Evolutionary conservation across 192 early-diverging fungal species (phyloP).

Genomic region (Gaertneriomyces semiglobifer): DNA sequence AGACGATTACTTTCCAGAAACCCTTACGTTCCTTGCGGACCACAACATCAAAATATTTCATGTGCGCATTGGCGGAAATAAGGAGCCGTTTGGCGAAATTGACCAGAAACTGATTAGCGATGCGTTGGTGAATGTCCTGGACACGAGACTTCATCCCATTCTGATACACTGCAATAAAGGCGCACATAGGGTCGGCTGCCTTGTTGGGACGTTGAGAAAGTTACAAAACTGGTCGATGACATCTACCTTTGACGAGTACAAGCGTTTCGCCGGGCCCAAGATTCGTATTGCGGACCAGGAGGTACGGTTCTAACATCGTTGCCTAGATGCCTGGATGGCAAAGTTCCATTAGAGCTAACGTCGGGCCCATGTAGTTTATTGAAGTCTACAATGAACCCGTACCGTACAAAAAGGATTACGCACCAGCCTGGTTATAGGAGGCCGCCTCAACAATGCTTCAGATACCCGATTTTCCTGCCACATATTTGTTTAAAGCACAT

Average conservation of each 20-base stretch:
- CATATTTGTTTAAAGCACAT: too few species aligned
- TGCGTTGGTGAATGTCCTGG: constrained; percentile 43
- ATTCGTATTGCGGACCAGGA: constrained; percentile 90
- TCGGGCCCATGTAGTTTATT: constrained; percentile 36
- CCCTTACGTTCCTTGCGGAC: constrained; percentile 75
- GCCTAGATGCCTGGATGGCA: too few species aligned
- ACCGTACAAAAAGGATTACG: constrained; percentile 22
- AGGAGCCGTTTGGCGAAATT: constrained; percentile 59
- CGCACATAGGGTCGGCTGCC: constrained; percentile 94
- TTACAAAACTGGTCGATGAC: constrained; percentile 92
- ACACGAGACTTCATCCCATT: constrained; percentile 20
- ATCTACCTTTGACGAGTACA: constrained; percentile 97
- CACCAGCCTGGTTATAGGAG: constrained; percentile 35
- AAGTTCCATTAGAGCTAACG: not conserved
- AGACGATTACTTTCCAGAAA: constrained; percentile 88
- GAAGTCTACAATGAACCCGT: constrained; percentile 42
- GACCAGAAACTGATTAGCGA: constrained; percentile 45
- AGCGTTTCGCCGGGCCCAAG: constrained; percentile 85
- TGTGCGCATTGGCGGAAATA: constrained; percentile 88
- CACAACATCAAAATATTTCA: constrained; percentile 82
- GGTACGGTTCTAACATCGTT: constrained; percentile 42
- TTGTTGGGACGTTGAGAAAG: constrained; percentile 92
- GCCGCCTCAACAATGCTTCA: too few species aligned
- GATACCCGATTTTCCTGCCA: too few species aligned
- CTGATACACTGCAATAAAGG: constrained; percentile 98